Evolutionary conservation across 1,139 yeast species (phyloP), one percentile per base, ranked within the genome.

Genomic region (Pichia sp.): DNA sequence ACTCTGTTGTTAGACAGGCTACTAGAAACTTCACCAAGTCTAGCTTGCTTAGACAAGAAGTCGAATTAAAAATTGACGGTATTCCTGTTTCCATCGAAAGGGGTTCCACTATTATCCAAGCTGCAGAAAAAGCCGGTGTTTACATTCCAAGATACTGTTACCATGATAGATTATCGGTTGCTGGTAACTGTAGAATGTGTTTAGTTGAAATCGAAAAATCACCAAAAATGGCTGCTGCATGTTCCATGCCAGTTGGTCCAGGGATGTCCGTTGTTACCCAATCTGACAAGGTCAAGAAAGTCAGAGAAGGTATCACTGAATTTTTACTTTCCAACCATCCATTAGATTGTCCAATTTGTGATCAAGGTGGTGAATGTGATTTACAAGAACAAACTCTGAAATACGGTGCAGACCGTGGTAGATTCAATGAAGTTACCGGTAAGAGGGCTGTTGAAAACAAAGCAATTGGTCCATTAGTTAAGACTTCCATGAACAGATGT

Each of bases 121-220:
- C 95, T 40, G 88, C 94, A 52, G 95, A 86, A 62, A 81, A 82
- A 67, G 95, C 95, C 29, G 95, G 95, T 44, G 92, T 85, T 40
- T 73, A 81, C 44, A 81, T 86, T 44, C 95, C 95, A 40, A 77
- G 95, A 57, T 86, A 86, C 71, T 86, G 95, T 68, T 86, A 84
- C 71, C 95, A 86, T 66, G 95, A 86, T 59, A 85, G 86, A 66
- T 75, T 86, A 56, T 92, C 95, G 38, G 77, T 86, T 62, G 95
- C 95, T n/a, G 95, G 95, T 64, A 86, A 85, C 68, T 86, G 95
- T 66, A 82, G 95, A 68, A 86, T 86, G 95, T 86, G 95, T 65
- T 75, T 86, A 43, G 95, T 86, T 44, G 95, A 86, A 59, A 85
- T 86, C 46, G 95, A 86, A 66, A 79, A 85, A 64, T 87, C 92